Percentiles rank a stretch among this genome's conserved stretches.
phyloP scores from a whole-genome alignment of 768 basidiomycete genomes.

The Kwoniella dendrophila region DNA sequence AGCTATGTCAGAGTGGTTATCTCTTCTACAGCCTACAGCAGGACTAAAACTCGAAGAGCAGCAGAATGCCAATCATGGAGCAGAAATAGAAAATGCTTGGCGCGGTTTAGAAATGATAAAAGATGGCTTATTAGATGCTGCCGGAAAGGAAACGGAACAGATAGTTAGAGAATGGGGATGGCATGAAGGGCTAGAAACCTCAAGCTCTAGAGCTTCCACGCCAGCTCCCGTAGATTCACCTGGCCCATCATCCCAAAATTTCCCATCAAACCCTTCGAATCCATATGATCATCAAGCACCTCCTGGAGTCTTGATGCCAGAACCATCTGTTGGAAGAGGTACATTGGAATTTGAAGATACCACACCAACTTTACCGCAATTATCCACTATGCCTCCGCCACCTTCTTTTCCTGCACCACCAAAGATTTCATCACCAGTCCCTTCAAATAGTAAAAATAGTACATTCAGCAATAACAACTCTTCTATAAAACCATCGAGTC shows the following conservation, averaged over 20 bases:
- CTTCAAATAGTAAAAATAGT: neutral
- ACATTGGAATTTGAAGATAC: constrained; percentile 15
- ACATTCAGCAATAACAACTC: too few relatives aligned
- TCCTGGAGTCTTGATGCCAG: too few relatives aligned
- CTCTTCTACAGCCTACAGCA: constrained; percentile 12
- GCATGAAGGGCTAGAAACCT: constrained; percentile 45
- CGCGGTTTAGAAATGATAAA: constrained; percentile 43
- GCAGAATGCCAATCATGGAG: too few relatives aligned
- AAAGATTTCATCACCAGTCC: neutral
- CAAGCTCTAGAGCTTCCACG: constrained; percentile 25
- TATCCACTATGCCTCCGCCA: neutral
- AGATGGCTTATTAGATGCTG: constrained; percentile 46
- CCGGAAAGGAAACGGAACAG: constrained; percentile 40
- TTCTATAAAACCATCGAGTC: neutral
- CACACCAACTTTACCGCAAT: constrained; percentile 21
- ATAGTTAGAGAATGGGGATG: constrained; percentile 49
- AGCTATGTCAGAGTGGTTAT: constrained; percentile 49
- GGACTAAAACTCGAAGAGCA: constrained; percentile 7
- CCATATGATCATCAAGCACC: too few relatives aligned
- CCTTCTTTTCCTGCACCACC: constrained; percentile 2
- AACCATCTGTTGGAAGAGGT: neutral
- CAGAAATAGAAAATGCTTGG: constrained; percentile 23
- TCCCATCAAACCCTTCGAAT: neutral
- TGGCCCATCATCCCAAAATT: neutral
- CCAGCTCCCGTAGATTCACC: constrained; percentile 1